Evolutionary conservation across 2,329 filamentous ascomycete species (phyloP).

Genomic region (Leptodontidium sp.): DNA sequence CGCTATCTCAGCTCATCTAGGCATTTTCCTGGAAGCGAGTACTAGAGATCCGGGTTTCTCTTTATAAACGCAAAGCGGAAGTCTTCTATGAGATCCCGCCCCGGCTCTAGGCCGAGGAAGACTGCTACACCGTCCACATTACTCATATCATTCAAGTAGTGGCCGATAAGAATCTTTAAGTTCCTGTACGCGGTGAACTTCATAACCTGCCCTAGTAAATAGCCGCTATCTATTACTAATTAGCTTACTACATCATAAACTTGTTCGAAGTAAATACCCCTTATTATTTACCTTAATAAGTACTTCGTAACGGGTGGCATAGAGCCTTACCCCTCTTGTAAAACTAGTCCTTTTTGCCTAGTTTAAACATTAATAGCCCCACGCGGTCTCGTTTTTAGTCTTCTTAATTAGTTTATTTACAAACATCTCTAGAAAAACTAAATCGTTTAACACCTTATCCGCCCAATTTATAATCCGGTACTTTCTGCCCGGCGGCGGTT

Average conservation of each 20-base stretch:
- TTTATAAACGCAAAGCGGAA: conserved; percentile 28
- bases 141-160: no score
- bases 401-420: no score
- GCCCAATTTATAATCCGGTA: no score
- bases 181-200: conserved; percentile 29
- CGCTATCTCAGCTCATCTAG: not conserved
- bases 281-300: conserved; percentile 32
- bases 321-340: no score
- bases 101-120: conserved; percentile 25
- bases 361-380: no score
- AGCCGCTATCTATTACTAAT: conserved; percentile 28
- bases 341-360: no score
- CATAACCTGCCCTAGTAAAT: conserved; percentile 30
- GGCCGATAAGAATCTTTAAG: no score
- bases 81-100: conserved; percentile 29
- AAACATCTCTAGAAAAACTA: no score
- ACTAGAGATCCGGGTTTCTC: conserved; percentile 29
- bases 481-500: no score
- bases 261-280: conserved; percentile 26
- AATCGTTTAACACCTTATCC: no score
- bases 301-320: no score
- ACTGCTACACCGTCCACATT: conserved; percentile 25
- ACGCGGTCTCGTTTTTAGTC: no score
- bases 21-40: conserved; percentile 28
- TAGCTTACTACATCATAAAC: conserved; percentile 12